Evolutionary conservation across 1,284 basidiomycete species (phyloP), one percentile per base, ranked within the genome.

Genomic region (Tranzscheliella williamsii): DNA sequence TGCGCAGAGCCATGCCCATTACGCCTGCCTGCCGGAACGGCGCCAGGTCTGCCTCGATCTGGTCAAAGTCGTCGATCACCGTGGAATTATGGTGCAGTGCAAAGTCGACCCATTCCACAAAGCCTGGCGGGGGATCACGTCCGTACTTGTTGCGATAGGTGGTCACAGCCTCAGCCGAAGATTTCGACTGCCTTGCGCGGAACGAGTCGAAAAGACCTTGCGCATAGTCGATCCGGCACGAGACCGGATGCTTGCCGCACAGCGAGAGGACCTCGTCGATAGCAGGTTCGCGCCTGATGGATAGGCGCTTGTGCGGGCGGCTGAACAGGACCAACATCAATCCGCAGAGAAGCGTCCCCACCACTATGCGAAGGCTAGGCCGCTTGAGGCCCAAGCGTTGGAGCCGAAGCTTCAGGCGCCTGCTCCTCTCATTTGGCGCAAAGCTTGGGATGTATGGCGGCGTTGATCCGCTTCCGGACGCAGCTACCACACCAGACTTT

Each of bases 21-120:
- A 54, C 9, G 4, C 43, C 44, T 1, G 41, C 38, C 22, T 54
- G 34, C 17, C 55, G 46, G 11, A 50, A 46, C 6, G 46, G 16
- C 17, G 33, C 27, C 11, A 60, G 30, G 32, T 60, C 56, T 13
- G 41, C 37, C 22, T 49, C 45, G 26, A 60, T 45, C 27, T 60
- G 56, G 11, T 60, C 56, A 22, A 32, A 60, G 38, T 60, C 46
- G 31, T 60, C 56, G 16, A 60, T 54, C 21, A 53, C 34, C 26
- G 50, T 50, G 5, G 39, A 38, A 21, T 54, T 46, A 32, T 60
- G 34, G 18, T 44, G 22, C 17, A 60, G 34, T 8, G 56, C 56
- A 6, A 53, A 32, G 1, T 32, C 18, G 16, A 54, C 45, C 56
- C 56, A 60, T 1, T 38, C 16, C 23, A 49, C 46, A 16, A 54